A percentile compares a stretch with the other conserved stretches of the same genome.
Evolutionary conservation across 176 grass and related monocot genomes (phyloP).

Genomic region (Triticum dicoccoides): DNA sequence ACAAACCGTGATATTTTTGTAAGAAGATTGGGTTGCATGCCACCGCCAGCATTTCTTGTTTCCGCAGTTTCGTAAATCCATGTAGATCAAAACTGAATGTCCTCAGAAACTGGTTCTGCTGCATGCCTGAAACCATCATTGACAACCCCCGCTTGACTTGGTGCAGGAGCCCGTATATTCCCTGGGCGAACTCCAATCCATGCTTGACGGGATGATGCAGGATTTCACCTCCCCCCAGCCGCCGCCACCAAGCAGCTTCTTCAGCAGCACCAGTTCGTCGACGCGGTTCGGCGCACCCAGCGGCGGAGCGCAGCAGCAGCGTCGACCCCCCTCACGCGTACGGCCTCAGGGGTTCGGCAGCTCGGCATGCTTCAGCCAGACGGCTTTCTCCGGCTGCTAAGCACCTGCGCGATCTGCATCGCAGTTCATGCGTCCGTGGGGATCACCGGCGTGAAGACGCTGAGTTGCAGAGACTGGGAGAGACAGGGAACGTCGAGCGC

Average conservation of each 20-base stretch:
- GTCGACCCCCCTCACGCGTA: not conserved
- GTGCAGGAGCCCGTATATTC: conserved; percentile 53
- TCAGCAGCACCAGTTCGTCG: not conserved
- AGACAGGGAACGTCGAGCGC: not conserved
- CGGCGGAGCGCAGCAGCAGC: not conserved
- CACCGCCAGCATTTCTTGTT: not conserved
- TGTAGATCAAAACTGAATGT: not conserved
- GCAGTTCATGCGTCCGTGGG: not conserved
- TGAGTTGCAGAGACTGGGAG: not conserved
- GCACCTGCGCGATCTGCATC: not conserved
- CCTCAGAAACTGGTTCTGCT: not conserved
- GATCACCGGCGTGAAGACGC: not conserved
- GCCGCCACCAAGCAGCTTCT: not conserved
- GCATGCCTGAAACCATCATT: not conserved
- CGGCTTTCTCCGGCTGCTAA: conserved; percentile 29
- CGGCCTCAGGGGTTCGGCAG: conserved; percentile 19
- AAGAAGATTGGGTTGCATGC: not conserved
- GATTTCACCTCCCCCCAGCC: conserved; percentile 34
- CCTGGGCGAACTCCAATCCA: conserved; percentile 61
- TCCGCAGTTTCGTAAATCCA: not conserved
- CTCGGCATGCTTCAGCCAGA: conserved; percentile 30
- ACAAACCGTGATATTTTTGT: not conserved
- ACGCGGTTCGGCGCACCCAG: not conserved
- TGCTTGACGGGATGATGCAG: conserved; percentile 68
- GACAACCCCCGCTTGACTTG: not conserved